These are phyloP conservation scores for Lactarius pseudohatsudake DNA, from an alignment of 768 basidiomycete genomes.

Conservation along the genomic window DNA sequence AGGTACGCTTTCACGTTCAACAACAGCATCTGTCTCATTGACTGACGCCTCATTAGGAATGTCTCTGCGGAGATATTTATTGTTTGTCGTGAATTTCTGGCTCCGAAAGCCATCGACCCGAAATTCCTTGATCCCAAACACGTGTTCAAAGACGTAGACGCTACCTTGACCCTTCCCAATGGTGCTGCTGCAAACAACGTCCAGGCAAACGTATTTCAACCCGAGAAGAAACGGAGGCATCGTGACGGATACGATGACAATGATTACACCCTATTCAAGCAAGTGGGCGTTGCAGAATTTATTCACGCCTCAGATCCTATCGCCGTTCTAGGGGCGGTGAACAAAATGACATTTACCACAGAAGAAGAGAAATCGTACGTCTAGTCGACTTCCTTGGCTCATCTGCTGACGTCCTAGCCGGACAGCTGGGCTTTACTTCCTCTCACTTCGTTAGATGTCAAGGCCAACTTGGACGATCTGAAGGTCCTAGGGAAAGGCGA, in stretches of 20 bases:
- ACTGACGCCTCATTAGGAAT: slow-evolving; percentile 54
- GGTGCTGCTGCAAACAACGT: slow-evolving; percentile 62
- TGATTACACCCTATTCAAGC: slow-evolving; percentile 86
- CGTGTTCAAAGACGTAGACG: slow-evolving; percentile 90
- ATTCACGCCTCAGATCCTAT: slow-evolving; percentile 72
- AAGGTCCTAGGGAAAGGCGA: slow-evolving; percentile 98
- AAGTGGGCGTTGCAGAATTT: slow-evolving; percentile 67
- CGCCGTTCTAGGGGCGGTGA: slow-evolving; percentile 70
- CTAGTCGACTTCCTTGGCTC: neutral
- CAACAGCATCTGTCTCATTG: neutral
- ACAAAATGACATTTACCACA: slow-evolving; percentile 71
- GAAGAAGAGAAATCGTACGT: slow-evolving; percentile 84
- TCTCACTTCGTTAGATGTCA: slow-evolving; percentile 76
- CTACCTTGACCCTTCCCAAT: slow-evolving; percentile 49
- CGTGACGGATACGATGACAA: slow-evolving; percentile 96
- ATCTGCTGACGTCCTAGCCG: slow-evolving; percentile 14
- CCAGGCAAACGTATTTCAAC: slow-evolving; percentile 92
- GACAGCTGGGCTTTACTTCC: slow-evolving; percentile 70
- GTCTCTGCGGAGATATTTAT: slow-evolving; percentile 99
- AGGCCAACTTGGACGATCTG: slow-evolving; percentile 83
- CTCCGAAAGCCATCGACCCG: slow-evolving; percentile 94
- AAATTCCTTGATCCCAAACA: slow-evolving; percentile 97
- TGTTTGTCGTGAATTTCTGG: slow-evolving; percentile 91
- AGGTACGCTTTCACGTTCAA: slow-evolving; percentile 52
- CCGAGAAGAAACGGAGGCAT: slow-evolving; percentile 91